These are phyloP conservation scores for Blastobotrys peoriensis DNA, from an alignment of 805 yeast genomes.

Conservation along the genomic window DNA sequence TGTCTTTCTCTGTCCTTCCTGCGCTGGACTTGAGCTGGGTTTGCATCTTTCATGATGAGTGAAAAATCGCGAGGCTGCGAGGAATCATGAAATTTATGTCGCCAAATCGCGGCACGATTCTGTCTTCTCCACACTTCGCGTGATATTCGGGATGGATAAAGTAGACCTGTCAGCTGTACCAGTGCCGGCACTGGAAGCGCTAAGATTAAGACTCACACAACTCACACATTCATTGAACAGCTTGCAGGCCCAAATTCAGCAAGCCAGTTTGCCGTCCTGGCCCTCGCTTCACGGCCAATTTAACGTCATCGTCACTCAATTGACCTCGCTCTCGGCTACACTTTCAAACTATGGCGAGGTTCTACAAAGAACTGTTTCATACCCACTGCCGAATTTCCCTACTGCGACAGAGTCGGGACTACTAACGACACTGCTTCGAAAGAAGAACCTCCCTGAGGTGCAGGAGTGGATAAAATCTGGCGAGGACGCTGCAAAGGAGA, in stretches of 20 bases:
- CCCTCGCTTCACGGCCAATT: slow-evolving; percentile 77
- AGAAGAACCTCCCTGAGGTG: slow-evolving; percentile 86
- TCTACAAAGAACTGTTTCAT: slow-evolving; percentile 64
- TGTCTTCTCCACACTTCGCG: no score
- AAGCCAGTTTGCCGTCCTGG: slow-evolving; percentile 45
- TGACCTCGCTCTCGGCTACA: slow-evolving; percentile 68
- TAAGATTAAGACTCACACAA: slow-evolving; percentile 51
- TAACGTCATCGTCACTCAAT: slow-evolving; percentile 74
- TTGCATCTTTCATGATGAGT: slow-evolving; percentile 3
- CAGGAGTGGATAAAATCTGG: slow-evolving; percentile 70
- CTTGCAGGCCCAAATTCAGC: slow-evolving; percentile 48
- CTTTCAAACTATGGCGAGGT: slow-evolving; percentile 55
- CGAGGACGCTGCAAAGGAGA: slow-evolving; percentile 29
- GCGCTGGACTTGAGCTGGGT: slow-evolving; percentile 16
- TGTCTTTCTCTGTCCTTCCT: slow-evolving; percentile 26
- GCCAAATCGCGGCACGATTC: no score
- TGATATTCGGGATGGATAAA: slow-evolving; percentile 13
- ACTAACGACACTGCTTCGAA: slow-evolving; percentile 76
- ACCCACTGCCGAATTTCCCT: slow-evolving; percentile 81
- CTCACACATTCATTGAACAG: slow-evolving; percentile 54
- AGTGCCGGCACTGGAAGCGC: slow-evolving; percentile 53
- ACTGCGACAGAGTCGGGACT: slow-evolving; percentile 77
- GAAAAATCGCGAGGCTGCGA: no score
- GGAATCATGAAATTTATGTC: no score
- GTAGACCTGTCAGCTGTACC: slow-evolving; percentile 46